Evolutionary conservation across 1,284 basidiomycete genomes (phyloP).

Genomic region (Leccinum laetum): DNA sequence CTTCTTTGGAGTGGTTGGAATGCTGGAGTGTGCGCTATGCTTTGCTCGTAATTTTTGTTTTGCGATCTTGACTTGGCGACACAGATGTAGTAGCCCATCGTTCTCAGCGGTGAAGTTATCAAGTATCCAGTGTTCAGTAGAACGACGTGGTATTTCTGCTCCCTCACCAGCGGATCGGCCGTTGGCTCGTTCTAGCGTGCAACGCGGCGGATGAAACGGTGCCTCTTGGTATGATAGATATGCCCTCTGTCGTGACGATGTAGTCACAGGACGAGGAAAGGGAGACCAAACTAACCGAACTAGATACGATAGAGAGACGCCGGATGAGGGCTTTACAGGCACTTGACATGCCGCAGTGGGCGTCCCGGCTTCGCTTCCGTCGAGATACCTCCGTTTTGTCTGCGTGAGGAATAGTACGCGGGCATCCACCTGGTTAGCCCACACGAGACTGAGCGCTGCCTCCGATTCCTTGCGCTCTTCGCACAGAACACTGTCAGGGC

Average conservation of each 20-base stretch:
- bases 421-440: slow-evolving; percentile 88
- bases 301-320: slow-evolving; percentile 64
- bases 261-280: slow-evolving; percentile 68
- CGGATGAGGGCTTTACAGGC: slow-evolving; percentile 44
- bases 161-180: not conserved
- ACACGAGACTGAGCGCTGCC: slow-evolving; percentile 82
- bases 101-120: slow-evolving; percentile 19
- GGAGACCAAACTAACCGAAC: slow-evolving; percentile 56
- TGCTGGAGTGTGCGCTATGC: slow-evolving; percentile 87
- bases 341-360: not conserved
- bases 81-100: slow-evolving; percentile 56
- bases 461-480: slow-evolving; percentile 60
- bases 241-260: slow-evolving; percentile 61
- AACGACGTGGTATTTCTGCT: slow-evolving; percentile 27
- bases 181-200: slow-evolving; percentile 1
- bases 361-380: slow-evolving; percentile 27
- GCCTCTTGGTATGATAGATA: slow-evolving; percentile 39
- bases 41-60: slow-evolving; percentile 9
- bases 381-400: slow-evolving; percentile 64
- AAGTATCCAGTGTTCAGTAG: slow-evolving; percentile 41
- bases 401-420: slow-evolving; percentile 44
- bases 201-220: slow-evolving; percentile 8
- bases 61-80: slow-evolving; percentile 14
- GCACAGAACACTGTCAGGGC: slow-evolving; percentile 54
- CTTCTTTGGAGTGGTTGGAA: slow-evolving; percentile 92